Evolutionary conservation across 257 asterid genomes (phyloP), one percentile per base, ranked within the genome.

Genomic region (Coffea eugenioides): DNA sequence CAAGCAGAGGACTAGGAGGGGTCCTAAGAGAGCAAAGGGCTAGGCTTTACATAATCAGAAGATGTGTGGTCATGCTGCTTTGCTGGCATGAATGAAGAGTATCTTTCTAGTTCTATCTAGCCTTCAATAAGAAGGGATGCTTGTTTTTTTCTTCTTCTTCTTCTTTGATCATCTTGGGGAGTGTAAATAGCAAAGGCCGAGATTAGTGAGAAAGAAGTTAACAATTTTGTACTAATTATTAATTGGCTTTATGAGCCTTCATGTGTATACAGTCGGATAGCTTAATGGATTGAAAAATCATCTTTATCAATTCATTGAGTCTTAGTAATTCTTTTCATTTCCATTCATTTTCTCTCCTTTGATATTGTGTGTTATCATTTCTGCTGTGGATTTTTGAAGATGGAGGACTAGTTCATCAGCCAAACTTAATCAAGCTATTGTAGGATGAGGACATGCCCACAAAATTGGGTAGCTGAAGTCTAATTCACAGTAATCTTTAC

Each of bases 1-100:
- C 94, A 4, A 92, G 92, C 85, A 88, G 94, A 86, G 93, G 97
- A n/a, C 85, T 93, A n/a, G 94, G 94, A 80, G 93, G 94, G 31
- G 92, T 90, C 34, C 88, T 93, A 0, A 88, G 91, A 76, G 92
- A 93, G 79, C 98, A 93, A 82, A 92, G 94, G 80, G 94, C 98
- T 27, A 89, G 84, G 79, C 96, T 93, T 25, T 93, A 93, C 83
- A 93, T 93, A 79, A 93, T 93, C 16, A 84, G 90, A 51, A 85
- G 98, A 80, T 93, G 98, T 69, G 96, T 93, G 0, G 96, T 93
- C 72, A 93, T 93, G 98, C 98, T 93, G 34, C 94, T 93, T 67
- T 93, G 98, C 81, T 93, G 93, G 87, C 97, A 87, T 84, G 90
- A 87, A 36, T 86, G 83, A 80, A 69, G 41, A 65, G 31, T 14